A percentile compares a stretch with the other conserved stretches of the same genome.
phyloP scores from a whole-genome alignment of 257 asterid species.

The Lantana camara region DNA sequence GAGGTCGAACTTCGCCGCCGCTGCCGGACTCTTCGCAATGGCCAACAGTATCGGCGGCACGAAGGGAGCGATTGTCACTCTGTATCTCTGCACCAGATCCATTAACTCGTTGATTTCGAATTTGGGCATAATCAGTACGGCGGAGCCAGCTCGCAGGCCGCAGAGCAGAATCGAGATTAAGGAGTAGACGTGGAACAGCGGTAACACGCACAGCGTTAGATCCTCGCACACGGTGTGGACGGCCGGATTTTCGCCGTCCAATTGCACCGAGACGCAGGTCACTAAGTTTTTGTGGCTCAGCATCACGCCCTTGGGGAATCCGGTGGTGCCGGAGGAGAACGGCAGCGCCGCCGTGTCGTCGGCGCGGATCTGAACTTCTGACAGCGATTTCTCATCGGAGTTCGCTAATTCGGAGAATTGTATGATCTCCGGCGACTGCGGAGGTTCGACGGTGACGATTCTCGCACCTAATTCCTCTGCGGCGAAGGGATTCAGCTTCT shows the following conservation, averaged over 20 bases:
- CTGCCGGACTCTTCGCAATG: conserved; percentile 40
- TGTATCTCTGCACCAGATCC: conserved; percentile 38
- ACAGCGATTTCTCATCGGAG: conserved; percentile 35
- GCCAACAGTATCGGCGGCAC: conserved; percentile 66
- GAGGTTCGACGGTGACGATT: conserved; percentile 38
- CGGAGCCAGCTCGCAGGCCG: conserved; percentile 46
- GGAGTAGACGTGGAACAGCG: conserved; percentile 54
- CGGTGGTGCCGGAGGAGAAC: conserved; percentile 69
- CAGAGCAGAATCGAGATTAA: conserved; percentile 40
- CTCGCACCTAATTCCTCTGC: conserved; percentile 13
- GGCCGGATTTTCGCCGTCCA: conserved; percentile 59
- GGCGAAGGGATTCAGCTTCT: conserved; percentile 33
- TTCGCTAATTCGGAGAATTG: conserved; percentile 37
- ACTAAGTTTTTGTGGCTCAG: conserved; percentile 55
- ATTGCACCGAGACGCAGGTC: conserved; percentile 46
- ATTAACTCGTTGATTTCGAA: conserved; percentile 42
- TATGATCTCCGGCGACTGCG: conserved; percentile 29
- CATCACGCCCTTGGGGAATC: conserved; percentile 66
- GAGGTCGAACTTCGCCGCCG: conserved; percentile 39
- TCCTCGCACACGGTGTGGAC: conserved; percentile 29
- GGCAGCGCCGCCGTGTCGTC: conserved; percentile 54
- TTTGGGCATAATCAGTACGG: conserved; percentile 47
- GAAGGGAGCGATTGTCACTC: conserved; percentile 52
- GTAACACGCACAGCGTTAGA: conserved; percentile 46
- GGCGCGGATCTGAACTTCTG: conserved; percentile 29